Percentiles rank a stretch among this genome's conserved stretches.
phyloP scores from a whole-genome alignment of 495 filamentous ascomycete genomes.

The Haplographium delicatum region DNA sequence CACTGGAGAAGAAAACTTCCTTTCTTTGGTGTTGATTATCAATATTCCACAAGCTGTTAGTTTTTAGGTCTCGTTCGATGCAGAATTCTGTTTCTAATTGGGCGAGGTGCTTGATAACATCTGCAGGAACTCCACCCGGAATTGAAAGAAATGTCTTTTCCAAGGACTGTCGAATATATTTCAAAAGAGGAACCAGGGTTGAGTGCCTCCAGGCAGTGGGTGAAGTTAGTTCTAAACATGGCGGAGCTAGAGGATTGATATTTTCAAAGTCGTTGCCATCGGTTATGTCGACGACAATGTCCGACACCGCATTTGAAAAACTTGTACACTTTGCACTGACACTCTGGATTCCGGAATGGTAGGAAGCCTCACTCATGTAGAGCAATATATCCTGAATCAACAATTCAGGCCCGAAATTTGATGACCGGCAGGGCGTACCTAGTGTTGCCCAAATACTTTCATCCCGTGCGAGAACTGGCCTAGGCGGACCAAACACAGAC shows the following conservation, averaged over 20 bases:
- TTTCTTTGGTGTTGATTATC: neutral
- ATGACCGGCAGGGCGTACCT: too few species aligned
- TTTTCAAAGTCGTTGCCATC: too few species aligned
- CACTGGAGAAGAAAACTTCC: neutral
- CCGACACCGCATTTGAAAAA: too few species aligned
- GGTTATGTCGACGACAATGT: too few species aligned
- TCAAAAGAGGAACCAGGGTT: too few species aligned
- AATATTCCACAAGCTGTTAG: conserved; percentile 8
- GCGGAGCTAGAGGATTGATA: too few species aligned
- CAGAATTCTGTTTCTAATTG: neutral
- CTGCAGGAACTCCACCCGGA: neutral
- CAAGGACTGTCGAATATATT: neutral
- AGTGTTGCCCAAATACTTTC: neutral
- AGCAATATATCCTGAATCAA: neutral
- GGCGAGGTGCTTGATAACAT: neutral
- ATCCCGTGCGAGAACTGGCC: neutral
- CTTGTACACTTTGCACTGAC: too few species aligned
- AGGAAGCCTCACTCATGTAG: too few species aligned
- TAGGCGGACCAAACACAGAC: neutral
- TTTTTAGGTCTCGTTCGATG: neutral
- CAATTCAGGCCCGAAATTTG: neutral
- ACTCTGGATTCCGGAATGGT: too few species aligned
- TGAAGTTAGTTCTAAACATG: too few species aligned
- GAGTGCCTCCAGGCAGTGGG: too few species aligned
- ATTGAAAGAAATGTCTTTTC: neutral